Evolutionary conservation across 768 basidiomycete species (phyloP).

Genomic region (Tricholoma sp.): DNA sequence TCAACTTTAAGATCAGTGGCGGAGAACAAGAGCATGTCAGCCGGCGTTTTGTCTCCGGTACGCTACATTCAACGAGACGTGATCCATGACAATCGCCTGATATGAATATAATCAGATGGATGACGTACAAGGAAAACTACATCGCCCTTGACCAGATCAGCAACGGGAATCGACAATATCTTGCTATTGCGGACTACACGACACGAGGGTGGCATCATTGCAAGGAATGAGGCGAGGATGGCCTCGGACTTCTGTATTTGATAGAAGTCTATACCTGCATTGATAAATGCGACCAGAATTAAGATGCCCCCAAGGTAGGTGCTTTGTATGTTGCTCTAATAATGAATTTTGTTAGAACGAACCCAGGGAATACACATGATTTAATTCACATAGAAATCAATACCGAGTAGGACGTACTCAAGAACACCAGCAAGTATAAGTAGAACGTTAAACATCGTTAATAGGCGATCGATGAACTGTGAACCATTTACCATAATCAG

Average conservation of each 20-base stretch:
- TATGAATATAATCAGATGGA: neutral
- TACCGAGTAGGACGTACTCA: constrained; percentile 59
- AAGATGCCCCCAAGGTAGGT: constrained; percentile 69
- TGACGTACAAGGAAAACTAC: constrained; percentile 51
- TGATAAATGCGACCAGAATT: constrained; percentile 62
- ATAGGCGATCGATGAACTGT: constrained; percentile 59
- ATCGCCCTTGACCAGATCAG: constrained; percentile 62
- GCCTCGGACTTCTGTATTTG: constrained; percentile 73
- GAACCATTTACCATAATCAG: constrained; percentile 3
- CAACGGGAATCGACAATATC: constrained; percentile 51
- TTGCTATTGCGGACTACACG: constrained; percentile 56
- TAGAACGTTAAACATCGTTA: constrained; percentile 63
- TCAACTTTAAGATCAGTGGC: constrained; percentile 63
- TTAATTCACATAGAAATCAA: constrained; percentile 47
- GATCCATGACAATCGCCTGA: neutral
- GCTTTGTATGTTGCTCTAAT: constrained; percentile 54
- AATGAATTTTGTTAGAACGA: constrained; percentile 11
- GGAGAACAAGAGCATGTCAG: constrained; percentile 57
- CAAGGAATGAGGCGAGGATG: constrained; percentile 66
- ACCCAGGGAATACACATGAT: neutral
- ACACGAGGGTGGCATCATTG: constrained; percentile 69
- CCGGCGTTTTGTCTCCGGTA: constrained; percentile 66
- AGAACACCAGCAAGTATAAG: constrained; percentile 62
- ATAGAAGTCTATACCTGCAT: constrained; percentile 66
- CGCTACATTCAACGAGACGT: constrained; percentile 33